Evolutionary conservation across 306 rosid genomes (phyloP).

Genomic region (Corylus heterophylla): DNA sequence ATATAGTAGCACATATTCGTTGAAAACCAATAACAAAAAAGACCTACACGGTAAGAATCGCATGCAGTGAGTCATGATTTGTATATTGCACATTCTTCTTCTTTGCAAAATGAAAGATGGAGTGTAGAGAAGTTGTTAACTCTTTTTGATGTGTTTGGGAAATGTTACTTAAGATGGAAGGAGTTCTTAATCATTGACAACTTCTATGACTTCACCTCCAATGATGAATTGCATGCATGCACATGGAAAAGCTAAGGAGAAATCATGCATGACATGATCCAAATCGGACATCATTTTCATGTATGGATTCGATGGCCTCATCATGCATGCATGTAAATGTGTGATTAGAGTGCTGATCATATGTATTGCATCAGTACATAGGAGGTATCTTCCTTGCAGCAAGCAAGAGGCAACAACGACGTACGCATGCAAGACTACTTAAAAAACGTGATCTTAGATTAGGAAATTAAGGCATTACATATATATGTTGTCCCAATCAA

Average conservation of each 20-base stretch:
- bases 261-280: constrained; percentile 21
- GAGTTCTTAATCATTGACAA: constrained; percentile 15
- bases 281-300: constrained; percentile 42
- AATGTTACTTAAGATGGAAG: constrained; percentile 23
- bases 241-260: constrained; percentile 23
- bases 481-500: neutral
- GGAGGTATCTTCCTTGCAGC: neutral
- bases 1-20: too few species aligned
- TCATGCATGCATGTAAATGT: constrained; percentile 27
- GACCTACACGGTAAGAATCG: too few species aligned
- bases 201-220: constrained; percentile 25
- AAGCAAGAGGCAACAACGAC: too few species aligned
- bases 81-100: neutral
- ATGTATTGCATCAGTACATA: constrained; percentile 9
- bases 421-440: too few species aligned
- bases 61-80: neutral
- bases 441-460: neutral
- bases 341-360: constrained; percentile 20
- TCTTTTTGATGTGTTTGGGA: constrained; percentile 24
- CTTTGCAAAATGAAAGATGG: neutral
- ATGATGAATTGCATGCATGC: constrained; percentile 26
- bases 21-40: too few species aligned
- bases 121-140: neutral
- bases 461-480: neutral
- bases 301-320: constrained; percentile 19